A percentile compares a stretch with the other conserved stretches of the same genome.
Conservation (phyloP, 2,329 filamentous ascomycete species). For the Onygena corvina region DNA sequence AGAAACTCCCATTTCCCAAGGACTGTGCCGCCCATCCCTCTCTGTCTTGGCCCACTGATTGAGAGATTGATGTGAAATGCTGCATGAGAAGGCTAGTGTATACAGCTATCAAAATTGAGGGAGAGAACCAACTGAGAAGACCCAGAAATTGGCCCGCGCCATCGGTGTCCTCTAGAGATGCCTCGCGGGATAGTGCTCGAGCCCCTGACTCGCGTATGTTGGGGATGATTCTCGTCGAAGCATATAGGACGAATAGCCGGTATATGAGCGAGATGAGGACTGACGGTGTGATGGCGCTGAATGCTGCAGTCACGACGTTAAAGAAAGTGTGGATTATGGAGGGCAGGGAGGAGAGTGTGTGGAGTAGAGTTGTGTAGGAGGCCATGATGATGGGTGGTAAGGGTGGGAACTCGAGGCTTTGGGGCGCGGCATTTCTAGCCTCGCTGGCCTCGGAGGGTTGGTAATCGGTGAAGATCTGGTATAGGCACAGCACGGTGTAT, state of each 20-base stretch:
- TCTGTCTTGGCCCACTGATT: slow-evolving; percentile 48
- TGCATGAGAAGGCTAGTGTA: slow-evolving; percentile 94
- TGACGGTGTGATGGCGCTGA: slow-evolving; percentile 89
- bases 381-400: slow-evolving; percentile 97
- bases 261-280: slow-evolving; percentile 93
- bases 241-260: slow-evolving; percentile 88
- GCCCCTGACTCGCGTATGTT: slow-evolving; percentile 80
- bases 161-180: slow-evolving; percentile 72
- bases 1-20: slow-evolving; percentile 72
- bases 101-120: slow-evolving; percentile 85
- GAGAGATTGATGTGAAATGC: slow-evolving; percentile 68
- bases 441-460: slow-evolving; percentile 60
- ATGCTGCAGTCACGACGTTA: slow-evolving; percentile 76
- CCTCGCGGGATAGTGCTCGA: slow-evolving; percentile 69
- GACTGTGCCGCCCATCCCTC: slow-evolving; percentile 79
- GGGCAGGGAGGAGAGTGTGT: slow-evolving; percentile 71
- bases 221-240: slow-evolving; percentile 88
- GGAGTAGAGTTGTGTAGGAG: slow-evolving; percentile 82
- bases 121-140: slow-evolving; percentile 85
- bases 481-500: slow-evolving; percentile 95
- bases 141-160: slow-evolving; percentile 68
- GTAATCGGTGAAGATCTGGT: slow-evolving; percentile 99
- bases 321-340: slow-evolving; percentile 71
- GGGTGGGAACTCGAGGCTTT: slow-evolving; percentile 69
- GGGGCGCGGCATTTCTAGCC: slow-evolving; percentile 43